Base-by-base conservation (phyloP, 2,329 filamentous ascomycete genomes). In the Curvularia hawaiiensis region DNA sequence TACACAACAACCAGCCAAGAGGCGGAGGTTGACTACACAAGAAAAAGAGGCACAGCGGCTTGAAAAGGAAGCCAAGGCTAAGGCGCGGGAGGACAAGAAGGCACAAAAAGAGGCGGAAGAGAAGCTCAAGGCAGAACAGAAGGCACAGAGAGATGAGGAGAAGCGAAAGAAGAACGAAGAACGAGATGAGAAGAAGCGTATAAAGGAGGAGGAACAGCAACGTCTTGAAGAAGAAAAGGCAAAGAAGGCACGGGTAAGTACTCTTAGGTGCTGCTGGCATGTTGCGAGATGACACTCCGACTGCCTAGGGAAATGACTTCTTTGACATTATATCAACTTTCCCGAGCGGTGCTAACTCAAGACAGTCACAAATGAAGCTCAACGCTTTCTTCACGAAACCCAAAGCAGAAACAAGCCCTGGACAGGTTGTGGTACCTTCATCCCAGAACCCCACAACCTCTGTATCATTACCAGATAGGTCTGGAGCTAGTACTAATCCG, bases 181-280 rank as follows among this genome's bases (percentile, higher is more conserved):
- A 63, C 75, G 71, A 44, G 72, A 77, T 33, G 77, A 77, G 59
- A 76, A 78, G 56, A 76, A 76, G 52, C 72, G 71, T 14, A 74
- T 77, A 11, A 75, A 75, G 50, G 79, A 79, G n/a, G 77, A 82
- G 59, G 78, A 80, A 53, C 80, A 83, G 62, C 81, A 78, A 40
- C 72, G 74, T 57, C 81, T 80, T 53, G 67, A 71, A 16, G 71
- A 75, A 50, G 70, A 76, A 52, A 74, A 74, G 58, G 64, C 65
- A 47, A 73, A 72, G 62, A 78, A 78, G 58, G 67, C 74, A 52
- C 76, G 75, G 56, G 78, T 80, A 70, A 66, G 77, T 67, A 35
- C 20, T 67, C 4, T 6, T 41, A 18, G 12, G 35, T 46, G 16
- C n/a, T 6, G 12, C 45, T 28, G 45, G 12, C 46, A 48, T 48